A percentile compares a stretch with the other conserved stretches of the same genome.
phyloP scores from a whole-genome alignment of 1,139 yeast species.

The Yamadazyma sp. region DNA sequence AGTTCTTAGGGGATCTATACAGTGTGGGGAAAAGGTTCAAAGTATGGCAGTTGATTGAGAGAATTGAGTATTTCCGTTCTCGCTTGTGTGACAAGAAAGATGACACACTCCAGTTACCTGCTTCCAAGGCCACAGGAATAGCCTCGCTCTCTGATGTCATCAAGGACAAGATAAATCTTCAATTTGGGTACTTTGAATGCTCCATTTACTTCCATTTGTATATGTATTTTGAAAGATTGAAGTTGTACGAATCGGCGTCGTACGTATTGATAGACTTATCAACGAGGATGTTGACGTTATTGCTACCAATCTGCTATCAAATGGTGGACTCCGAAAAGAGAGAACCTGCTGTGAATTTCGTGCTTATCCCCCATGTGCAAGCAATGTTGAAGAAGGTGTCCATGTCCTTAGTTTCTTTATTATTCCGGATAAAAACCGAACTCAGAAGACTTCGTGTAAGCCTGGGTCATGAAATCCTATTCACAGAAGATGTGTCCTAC shows the following conservation, averaged over 20 bases:
- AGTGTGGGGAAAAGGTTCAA: conserved; percentile 11
- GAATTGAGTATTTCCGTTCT: conserved; percentile 9
- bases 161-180: conserved; percentile 25
- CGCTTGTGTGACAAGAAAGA: conserved; percentile 6
- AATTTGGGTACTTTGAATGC: conserved; percentile 29
- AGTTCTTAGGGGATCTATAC: conserved; percentile 11
- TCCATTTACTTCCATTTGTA: conserved; percentile 30
- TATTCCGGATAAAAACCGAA: conserved; percentile 11
- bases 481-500: conserved; percentile 10
- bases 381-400: conserved; percentile 31
- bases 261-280: conserved; percentile 32
- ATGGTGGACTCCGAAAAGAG: conserved; percentile 20
- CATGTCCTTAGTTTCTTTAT: conserved; percentile 25
- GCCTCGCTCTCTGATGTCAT: conserved; percentile 1
- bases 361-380: conserved; percentile 35
- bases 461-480: conserved; percentile 7
- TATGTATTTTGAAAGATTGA: conserved; percentile 30
- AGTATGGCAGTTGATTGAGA: conserved; percentile 11
- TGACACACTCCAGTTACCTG: too few relatives aligned
- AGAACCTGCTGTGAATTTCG: conserved; percentile 33
- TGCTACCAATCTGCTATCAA: conserved; percentile 29
- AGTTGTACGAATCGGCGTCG: conserved; percentile 26
- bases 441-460: conserved; percentile 5
- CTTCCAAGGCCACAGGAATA: background rate
- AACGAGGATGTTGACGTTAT: conserved; percentile 26